Evolutionary conservation across 768 basidiomycete genomes (phyloP).

Genomic region (Cystobasidium onofrii): DNA sequence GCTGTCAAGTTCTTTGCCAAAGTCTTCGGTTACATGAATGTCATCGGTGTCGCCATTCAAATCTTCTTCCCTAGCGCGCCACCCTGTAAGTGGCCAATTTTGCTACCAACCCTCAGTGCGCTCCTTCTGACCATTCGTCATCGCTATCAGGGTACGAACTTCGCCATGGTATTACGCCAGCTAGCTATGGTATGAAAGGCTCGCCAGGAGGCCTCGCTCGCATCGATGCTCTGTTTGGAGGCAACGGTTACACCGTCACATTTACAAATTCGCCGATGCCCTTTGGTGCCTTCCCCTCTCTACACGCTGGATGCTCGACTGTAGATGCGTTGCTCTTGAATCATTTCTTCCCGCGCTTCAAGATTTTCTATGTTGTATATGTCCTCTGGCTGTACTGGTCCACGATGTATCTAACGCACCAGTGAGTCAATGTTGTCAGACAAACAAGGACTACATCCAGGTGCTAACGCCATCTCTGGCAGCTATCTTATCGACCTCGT

Average conservation of each 20-base stretch:
- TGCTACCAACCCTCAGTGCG: not conserved
- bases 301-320: constrained; percentile 84
- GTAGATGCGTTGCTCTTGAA: constrained; percentile 85
- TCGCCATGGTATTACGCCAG: constrained; percentile 90
- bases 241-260: constrained; percentile 62
- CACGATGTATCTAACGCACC: constrained; percentile 93
- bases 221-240: constrained; percentile 78
- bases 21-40: constrained; percentile 87
- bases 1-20: constrained; percentile 74
- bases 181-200: constrained; percentile 81
- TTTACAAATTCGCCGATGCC: constrained; percentile 85
- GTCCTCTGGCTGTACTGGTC: constrained; percentile 86
- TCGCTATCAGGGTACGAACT: constrained; percentile 71
- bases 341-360: constrained; percentile 73
- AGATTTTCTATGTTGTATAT: constrained; percentile 58
- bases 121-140: not conserved
- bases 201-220: constrained; percentile 86
- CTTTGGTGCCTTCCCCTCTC: constrained; percentile 91
- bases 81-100: constrained; percentile 52
- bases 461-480: not conserved
- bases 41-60: constrained; percentile 76
- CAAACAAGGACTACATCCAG: not conserved
- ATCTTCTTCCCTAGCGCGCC: constrained; percentile 85
- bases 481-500: constrained; percentile 99
- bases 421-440: constrained; percentile 27